Base-by-base conservation (phyloP, 2,329 filamentous ascomycete genomes). In the Piedraia hortae region DNA sequence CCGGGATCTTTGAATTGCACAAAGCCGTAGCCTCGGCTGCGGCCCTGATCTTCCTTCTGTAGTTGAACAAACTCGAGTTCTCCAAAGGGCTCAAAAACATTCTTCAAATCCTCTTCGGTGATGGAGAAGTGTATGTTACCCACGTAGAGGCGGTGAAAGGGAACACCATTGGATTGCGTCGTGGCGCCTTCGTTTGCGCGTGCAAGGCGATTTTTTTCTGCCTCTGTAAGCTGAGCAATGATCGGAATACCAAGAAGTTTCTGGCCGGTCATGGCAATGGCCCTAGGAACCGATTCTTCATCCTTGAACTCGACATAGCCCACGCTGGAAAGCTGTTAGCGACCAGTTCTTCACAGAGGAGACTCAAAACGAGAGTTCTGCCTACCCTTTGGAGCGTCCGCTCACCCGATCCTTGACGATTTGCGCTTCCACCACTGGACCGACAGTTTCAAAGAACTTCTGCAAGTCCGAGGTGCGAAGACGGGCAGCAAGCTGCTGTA, bases 81-180 rank as follows among this genome's bases (percentile, higher is more conserved):
- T 37, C 85, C 85, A 48, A 91, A 97, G 1, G 85, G 82, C 51
- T 88, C 77, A 47, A 97, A 97, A 29, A 97, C 78, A 44, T 82
- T 78, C 56, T 82, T 71, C 33, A 97, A 56, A 50, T 97, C 88
- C 45, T 70, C 67, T 51, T 97, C 85, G 42, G 78, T 91, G 45
- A 97, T 89, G 45, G 78, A 91, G 60, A 97, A 97, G 54, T 97
- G 85, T 36, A 97, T 93, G 46, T 97, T 97, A 48, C 85, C 85
- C 35, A 97, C 82, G 47, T 93, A 97, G 28, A 97, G 70, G 35
- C 88, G 74, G 51, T 97, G 85, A 55, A 93, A 93, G 12, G 85
- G 85, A 27, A 89, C 70, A 29, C 74, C 71, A 43, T 80, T 80
- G 28, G 71, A 67, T 35, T 75, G 63, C 33, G 59, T 65, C 33